A percentile compares a stretch with the other conserved stretches of the same genome.
Evolutionary conservation across 2,329 filamentous ascomycete species (phyloP).

Genomic region (Fusarium verrucosum): DNA sequence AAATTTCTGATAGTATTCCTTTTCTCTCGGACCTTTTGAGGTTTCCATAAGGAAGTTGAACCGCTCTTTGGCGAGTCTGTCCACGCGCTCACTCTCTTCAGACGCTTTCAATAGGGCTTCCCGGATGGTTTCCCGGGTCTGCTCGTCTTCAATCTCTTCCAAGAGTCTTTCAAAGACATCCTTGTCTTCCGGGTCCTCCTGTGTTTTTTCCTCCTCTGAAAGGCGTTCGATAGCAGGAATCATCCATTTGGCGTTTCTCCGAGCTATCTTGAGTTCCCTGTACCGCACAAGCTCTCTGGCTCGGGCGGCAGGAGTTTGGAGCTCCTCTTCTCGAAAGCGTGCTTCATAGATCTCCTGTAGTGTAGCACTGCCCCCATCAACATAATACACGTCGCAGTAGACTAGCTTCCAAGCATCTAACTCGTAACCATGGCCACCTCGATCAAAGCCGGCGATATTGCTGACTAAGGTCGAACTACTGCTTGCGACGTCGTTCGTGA

Average conservation of each 20-base stretch:
- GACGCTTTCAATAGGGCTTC: no score
- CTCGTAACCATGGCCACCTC: background rate
- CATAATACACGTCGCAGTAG: slow-evolving; percentile 22
- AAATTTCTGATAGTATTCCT: no score
- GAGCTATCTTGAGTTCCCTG: slow-evolving; percentile 1
- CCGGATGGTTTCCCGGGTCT: no score
- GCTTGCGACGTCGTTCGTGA: background rate
- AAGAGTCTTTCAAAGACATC: background rate
- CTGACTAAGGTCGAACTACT: background rate
- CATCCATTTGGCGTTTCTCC: slow-evolving; percentile 29
- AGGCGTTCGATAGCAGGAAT: slow-evolving; percentile 19
- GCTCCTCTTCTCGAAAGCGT: slow-evolving; percentile 22
- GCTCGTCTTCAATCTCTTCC: background rate
- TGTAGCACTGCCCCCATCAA: background rate
- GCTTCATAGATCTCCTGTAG: slow-evolving; percentile 11
- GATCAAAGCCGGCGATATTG: background rate
- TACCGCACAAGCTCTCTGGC: slow-evolving; percentile 21
- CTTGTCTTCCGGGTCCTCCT: slow-evolving; percentile 1
- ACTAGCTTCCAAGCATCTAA: slow-evolving; percentile 27
- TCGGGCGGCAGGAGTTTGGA: slow-evolving; percentile 9
- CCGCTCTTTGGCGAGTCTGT: background rate
- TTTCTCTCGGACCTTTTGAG: no score
- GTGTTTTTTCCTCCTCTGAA: background rate
- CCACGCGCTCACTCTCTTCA: background rate
- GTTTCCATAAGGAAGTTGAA: no score